Conservation (phyloP, 106 monocot genomes). For the Allium cepa region DNA sequence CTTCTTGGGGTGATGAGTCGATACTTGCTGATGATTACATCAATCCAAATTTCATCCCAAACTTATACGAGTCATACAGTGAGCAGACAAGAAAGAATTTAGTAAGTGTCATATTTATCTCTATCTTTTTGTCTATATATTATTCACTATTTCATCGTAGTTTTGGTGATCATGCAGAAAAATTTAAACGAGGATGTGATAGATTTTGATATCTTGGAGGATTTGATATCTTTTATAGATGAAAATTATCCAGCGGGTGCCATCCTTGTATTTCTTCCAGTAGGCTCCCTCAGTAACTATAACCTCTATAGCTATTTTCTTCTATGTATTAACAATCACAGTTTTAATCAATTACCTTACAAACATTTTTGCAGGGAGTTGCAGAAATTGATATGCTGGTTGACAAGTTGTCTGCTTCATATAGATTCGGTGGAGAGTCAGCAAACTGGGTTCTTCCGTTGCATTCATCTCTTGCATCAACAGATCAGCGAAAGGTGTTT, state of each 20-base stretch:
- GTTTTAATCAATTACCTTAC: background rate
- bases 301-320: no score
- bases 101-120: slow-evolving; percentile 22
- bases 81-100: slow-evolving; percentile 75
- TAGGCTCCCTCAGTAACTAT: slow-evolving; percentile 18
- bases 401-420: slow-evolving; percentile 67
- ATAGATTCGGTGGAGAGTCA: slow-evolving; percentile 63
- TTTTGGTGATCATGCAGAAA: slow-evolving; percentile 43
- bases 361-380: slow-evolving; percentile 52
- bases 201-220: slow-evolving; percentile 96
- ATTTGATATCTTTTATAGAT: slow-evolving; percentile 86
- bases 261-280: slow-evolving; percentile 94
- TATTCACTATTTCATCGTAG: background rate
- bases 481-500: slow-evolving; percentile 85
- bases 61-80: slow-evolving; percentile 54
- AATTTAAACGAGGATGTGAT: slow-evolving; percentile 82
- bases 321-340: no score
- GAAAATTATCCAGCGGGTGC: slow-evolving; percentile 71
- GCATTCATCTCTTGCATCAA: slow-evolving; percentile 85
- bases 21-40: slow-evolving; percentile 57
- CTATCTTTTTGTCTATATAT: background rate
- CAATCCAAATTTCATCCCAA: slow-evolving; percentile 61
- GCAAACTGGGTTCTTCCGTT: slow-evolving; percentile 94
- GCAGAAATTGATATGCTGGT: slow-evolving; percentile 88
- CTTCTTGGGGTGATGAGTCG: slow-evolving; percentile 91